phyloP scores from a whole-genome alignment of 1,139 yeast species.

The Lipomyces yarrowii region DNA sequence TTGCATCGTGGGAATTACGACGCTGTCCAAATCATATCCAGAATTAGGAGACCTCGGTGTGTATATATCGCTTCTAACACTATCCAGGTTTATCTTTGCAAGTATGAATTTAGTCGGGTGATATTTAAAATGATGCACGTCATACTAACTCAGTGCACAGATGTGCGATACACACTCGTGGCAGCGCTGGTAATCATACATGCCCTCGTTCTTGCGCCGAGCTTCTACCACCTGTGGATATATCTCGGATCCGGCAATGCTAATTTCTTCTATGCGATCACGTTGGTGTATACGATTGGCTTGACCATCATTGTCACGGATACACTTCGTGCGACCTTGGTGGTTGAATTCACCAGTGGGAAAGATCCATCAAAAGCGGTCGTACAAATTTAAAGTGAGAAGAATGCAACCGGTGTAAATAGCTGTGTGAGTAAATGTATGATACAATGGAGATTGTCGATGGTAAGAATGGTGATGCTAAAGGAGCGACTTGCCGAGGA shows the following conservation, averaged over 20 bases:
- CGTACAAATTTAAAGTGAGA: conserved; percentile 13
- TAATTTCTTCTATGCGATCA: conserved; percentile 92
- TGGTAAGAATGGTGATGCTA: neutral
- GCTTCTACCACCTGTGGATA: conserved; percentile 93
- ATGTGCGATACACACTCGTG: conserved; percentile 50
- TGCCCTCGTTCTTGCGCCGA: conserved; percentile 69
- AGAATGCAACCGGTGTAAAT: neutral
- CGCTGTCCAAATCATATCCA: conserved; percentile 83
- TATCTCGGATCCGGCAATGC: conserved; percentile 93
- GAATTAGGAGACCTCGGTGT: conserved; percentile 82
- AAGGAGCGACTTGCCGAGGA: conserved; percentile 21
- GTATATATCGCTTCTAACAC: conserved; percentile 61
- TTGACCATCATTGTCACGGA: conserved; percentile 73
- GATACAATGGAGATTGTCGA: neutral
- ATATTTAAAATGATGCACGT: conserved; percentile 43
- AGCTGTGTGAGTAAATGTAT: neutral
- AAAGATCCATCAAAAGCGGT: conserved; percentile 34
- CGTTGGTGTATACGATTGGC: conserved; percentile 76
- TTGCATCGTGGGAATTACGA: conserved; percentile 63
- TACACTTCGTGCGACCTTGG: conserved; percentile 77
- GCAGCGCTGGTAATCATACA: conserved; percentile 52
- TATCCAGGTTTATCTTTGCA: conserved; percentile 50
- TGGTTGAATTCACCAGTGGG: conserved; percentile 66
- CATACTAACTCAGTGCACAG: conserved; percentile 36
- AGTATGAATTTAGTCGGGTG: conserved; percentile 39